Evolutionary conservation across 805 yeast genomes (phyloP), one percentile per base, ranked within the genome.

Genomic region (Saccharomycopsis babjevae): DNA sequence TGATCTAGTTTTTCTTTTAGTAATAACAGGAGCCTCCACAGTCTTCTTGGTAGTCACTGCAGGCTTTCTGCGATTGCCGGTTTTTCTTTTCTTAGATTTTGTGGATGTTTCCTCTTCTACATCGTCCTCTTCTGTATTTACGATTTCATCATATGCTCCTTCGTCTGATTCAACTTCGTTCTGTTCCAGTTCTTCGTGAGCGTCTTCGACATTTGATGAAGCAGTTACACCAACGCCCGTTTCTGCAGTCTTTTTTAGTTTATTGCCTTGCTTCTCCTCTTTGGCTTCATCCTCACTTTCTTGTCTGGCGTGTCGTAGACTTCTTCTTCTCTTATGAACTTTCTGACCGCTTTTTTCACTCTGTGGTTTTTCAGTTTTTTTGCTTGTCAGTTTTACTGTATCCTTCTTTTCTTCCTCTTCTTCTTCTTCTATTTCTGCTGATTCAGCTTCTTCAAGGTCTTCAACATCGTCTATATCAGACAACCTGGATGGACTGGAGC

Each of bases 401-500:
- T 54, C 54, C 15, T 42, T 36, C 18, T 40, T 54, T 13, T 25
- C 57, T 43, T 54, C 46, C 42, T 54, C 62, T 25, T 59, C 57
- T 15, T 40, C 58, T 6, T 46, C 64, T 10, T 50, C 54, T 16
- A n/a, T 25, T 5, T 40, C 59, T 22, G 5, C 50, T 5, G 25
- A 8, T 22, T 36, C 55, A 50, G 30, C 7, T 20, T 25, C 54
- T n/a, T 61, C 50, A 50, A n/a, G 20, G 7, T 59, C 61, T n/a
- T 54, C 57, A 5, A 18, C 43, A 40, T 50, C 32, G 16, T 60
- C 57, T 5, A 50, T 20, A 42, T 62, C 62, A 13, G 60, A 57
- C 15, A 62, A 42, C 18, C 57, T 43, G 28, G 59, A 50, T 8
- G 62, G 62, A 36, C 65, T 62, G 11, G 65, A 62, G 32, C 63